phyloP scores from a whole-genome alignment of 352 stramenopile genomes.

The Albugo candida region DNA sequence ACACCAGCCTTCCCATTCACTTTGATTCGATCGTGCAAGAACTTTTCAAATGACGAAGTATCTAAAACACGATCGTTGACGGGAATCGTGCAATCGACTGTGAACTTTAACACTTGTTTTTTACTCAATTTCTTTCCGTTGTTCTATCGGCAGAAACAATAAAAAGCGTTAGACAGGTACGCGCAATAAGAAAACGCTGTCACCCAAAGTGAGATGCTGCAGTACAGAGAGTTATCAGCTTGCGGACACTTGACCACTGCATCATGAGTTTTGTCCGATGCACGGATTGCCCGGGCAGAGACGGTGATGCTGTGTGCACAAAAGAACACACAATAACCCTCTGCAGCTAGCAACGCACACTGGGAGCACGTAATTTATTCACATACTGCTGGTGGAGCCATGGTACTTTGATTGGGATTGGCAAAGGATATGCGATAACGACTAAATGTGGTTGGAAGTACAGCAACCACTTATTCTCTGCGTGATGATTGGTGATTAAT shows the following conservation, averaged over 20 bases:
- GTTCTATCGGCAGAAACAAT: conserved; percentile 15
- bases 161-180: not conserved
- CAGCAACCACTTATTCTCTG: too few species aligned
- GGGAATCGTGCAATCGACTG: conserved; percentile 88
- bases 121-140: conserved; percentile 80
- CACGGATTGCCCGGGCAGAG: too few species aligned
- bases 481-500: too few species aligned
- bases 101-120: conserved; percentile 85
- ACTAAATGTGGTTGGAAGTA: too few species aligned
- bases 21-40: conserved; percentile 99
- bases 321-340: conserved; percentile 69
- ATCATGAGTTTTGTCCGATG: too few species aligned
- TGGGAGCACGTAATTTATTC: not conserved
- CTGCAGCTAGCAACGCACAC: conserved; percentile 17
- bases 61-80: conserved; percentile 99
- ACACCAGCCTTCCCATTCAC: conserved; percentile 96
- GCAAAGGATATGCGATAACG: too few species aligned
- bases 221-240: not conserved
- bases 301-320: too few species aligned
- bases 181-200: too few species aligned
- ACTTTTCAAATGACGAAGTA: conserved; percentile 98
- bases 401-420: too few species aligned
- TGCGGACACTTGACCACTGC: not conserved
- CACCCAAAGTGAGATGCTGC: too few species aligned
- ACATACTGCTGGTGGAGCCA: too few species aligned